Evolutionary conservation across 768 basidiomycete genomes (phyloP).

Genomic region (Mrakia frigida): DNA sequence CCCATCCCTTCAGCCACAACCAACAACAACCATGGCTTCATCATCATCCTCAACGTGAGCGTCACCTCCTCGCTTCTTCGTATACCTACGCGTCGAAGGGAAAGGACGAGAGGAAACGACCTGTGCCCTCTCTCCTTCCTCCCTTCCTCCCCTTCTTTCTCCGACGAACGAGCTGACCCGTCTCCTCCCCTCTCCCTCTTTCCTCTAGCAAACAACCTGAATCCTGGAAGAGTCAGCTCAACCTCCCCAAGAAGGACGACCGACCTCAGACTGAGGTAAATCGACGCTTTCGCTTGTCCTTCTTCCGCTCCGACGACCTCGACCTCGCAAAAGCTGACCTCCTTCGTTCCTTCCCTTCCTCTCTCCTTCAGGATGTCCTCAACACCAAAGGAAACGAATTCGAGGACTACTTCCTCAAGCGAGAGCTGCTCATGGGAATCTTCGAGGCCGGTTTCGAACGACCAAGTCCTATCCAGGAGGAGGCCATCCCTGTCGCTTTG

Average conservation of each 20-base stretch:
- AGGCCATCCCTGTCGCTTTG: conserved; percentile 92
- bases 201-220: conserved; percentile 4
- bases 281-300: not conserved
- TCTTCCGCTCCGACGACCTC: not conserved
- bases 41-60: not conserved
- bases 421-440: conserved; percentile 98
- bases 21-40: conserved; percentile 14
- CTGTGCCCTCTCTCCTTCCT: too few species aligned
- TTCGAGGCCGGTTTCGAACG: conserved; percentile 91
- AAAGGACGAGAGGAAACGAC: not conserved
- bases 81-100: not conserved
- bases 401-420: conserved; percentile 56
- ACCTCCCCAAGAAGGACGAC: conserved; percentile 51
- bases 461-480: conserved; percentile 98
- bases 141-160: too few species aligned
- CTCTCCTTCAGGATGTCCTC: conserved; percentile 63
- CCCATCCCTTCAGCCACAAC: not conserved
- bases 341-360: not conserved
- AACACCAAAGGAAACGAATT: conserved; percentile 91
- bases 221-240: conserved; percentile 37
- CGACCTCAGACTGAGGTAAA: conserved; percentile 84
- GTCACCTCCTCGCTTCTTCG: not conserved
- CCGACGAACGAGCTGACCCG: not conserved
- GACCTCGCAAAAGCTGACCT: not conserved
- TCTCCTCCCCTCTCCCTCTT: not conserved